Evolutionary conservation across 352 stramenopile species (phyloP).

Genomic region (Globisporangium solare): DNA sequence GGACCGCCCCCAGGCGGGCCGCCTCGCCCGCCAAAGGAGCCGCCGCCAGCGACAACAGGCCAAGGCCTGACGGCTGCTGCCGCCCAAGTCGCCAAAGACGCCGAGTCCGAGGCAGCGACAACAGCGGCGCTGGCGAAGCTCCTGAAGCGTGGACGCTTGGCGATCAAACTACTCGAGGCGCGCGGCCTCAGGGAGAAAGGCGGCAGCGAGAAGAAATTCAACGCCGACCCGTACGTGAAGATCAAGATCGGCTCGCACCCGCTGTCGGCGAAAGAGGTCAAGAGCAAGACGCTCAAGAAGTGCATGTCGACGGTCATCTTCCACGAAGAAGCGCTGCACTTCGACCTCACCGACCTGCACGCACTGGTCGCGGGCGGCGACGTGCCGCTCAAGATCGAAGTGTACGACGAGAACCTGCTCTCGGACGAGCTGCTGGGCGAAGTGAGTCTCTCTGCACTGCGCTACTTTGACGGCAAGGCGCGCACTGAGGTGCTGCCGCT

Average conservation of each 20-base stretch:
- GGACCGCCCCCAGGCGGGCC: constrained; percentile 41
- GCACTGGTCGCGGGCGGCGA: constrained; percentile 70
- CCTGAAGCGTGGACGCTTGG: constrained; percentile 62
- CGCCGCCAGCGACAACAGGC: constrained; percentile 20
- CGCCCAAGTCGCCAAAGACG: neutral
- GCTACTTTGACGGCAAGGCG: constrained; percentile 67
- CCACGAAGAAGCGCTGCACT: constrained; percentile 76
- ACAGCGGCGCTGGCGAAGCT: constrained; percentile 20
- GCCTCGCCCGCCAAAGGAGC: constrained; percentile 45
- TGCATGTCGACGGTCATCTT: constrained; percentile 75
- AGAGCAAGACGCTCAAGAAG: constrained; percentile 85
- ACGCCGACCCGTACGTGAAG: constrained; percentile 79
- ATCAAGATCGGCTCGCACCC: constrained; percentile 69
- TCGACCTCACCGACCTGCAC: constrained; percentile 79
- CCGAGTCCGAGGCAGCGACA: too few species aligned
- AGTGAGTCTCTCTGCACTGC: constrained; percentile 62
- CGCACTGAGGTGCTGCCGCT: constrained; percentile 63
- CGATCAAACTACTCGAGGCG: constrained; percentile 68
- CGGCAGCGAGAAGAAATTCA: constrained; percentile 62
- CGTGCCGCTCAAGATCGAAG: constrained; percentile 63
- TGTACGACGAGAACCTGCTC: constrained; percentile 87
- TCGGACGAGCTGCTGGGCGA: constrained; percentile 82
- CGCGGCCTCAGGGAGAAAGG: constrained; percentile 57
- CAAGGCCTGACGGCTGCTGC: neutral
- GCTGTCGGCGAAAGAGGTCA: constrained; percentile 58